Base-by-base conservation (phyloP, 1,139 yeast genomes). In the Saccharomycopsis hybrid region DNA sequence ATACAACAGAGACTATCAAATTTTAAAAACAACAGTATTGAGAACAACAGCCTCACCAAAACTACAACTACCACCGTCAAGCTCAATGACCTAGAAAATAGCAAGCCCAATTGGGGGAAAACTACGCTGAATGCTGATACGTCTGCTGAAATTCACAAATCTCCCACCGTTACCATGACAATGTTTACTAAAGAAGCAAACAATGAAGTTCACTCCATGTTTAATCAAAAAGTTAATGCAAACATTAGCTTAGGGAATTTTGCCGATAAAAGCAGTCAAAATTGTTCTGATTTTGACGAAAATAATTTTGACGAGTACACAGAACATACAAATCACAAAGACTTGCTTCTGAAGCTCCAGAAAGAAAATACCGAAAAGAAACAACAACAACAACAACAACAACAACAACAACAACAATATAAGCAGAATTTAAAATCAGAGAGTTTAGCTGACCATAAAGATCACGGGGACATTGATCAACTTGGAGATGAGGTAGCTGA, bases 141-240 rank as follows among this genome's bases (percentile, higher is more conserved):
- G 5, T 33, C 42, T 28, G 24, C 30, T 43, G 49, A 43, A 5
- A 44, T 58, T 31, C 53, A 59, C 27, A 57, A 65, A 27, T 73
- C 77, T 3, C 66, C 69, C 9, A 81, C 88, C 0, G 96, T 96
- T 0, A 88, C 96, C 0, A 75, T 85, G 58, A 88, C 96, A 0
- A 67, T 83, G 62, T 82, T 76, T 62, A 83, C 96, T 0, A 80
- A 79, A 54, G 79, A 82, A 59, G 95, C 96, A 0, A 76, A 81
- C 50, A 78, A 80, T 49, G 96, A 88, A 58, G 82, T 89, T 0
- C 71, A 78, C 54, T 76, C 76, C 27, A 85, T 89, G 85, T 86
- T 87, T 61, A 87, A 84, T 59, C 81, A 77, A 57, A 85, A 84
- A 0, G 68, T 80, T 18, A 18, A 33, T 9, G 25, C 13, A 43